phyloP scores from a whole-genome alignment of 2,329 filamentous ascomycete genomes.

The Magnaporthiopsis rhizophila region DNA sequence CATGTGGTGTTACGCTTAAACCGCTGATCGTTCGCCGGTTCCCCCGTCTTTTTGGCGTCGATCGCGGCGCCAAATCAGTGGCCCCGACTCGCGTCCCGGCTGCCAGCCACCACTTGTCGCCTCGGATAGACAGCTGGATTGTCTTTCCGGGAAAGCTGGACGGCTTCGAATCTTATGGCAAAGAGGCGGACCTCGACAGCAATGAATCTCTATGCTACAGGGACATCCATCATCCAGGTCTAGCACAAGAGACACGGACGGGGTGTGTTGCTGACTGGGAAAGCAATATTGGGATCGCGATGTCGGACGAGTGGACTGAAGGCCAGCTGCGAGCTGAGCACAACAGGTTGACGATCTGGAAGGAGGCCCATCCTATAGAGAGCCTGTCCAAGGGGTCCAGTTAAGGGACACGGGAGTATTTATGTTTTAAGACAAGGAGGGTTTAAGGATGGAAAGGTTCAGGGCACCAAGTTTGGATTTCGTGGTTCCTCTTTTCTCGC shows the following conservation, averaged over 20 bases:
- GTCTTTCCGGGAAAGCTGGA: slow-evolving; percentile 7
- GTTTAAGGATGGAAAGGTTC: too few species aligned
- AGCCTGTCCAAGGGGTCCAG: not conserved
- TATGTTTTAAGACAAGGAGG: too few species aligned
- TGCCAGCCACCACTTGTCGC: not conserved
- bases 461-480: too few species aligned
- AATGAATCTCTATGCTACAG: not conserved
- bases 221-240: not conserved
- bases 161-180: not conserved
- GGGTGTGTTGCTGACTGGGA: not conserved
- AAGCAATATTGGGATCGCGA: not conserved
- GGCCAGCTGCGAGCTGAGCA: not conserved
- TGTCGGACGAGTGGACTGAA: not conserved
- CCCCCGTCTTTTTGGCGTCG: not conserved
- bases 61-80: not conserved
- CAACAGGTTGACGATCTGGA: not conserved
- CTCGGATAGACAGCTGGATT: slow-evolving; percentile 6
- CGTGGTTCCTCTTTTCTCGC: too few species aligned
- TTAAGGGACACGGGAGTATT: too few species aligned
- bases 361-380: not conserved
- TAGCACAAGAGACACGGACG: not conserved
- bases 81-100: not conserved
- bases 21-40: slow-evolving; percentile 15
- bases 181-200: not conserved
- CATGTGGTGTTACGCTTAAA: slow-evolving; percentile 29